Evolutionary conservation across 1,284 basidiomycete genomes (phyloP), one percentile per base, ranked within the genome.

Genomic region (Mycosarcoma maydis): DNA sequence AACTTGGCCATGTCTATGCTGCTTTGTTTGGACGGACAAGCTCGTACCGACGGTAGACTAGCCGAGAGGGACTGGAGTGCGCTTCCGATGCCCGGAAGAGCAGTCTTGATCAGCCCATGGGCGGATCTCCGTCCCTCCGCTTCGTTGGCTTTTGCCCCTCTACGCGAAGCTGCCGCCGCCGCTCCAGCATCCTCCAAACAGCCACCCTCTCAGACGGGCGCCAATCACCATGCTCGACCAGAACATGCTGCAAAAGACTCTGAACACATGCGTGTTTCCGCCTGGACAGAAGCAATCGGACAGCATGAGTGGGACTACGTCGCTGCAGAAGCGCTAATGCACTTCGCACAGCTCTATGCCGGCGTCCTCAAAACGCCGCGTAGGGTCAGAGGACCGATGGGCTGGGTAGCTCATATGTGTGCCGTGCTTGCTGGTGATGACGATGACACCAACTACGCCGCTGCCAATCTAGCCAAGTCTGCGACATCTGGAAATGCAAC

Each of bases 341-440:
- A 81, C 41, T 81, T 79, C 41, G 78, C 80, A 29, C 78, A 81
- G 58, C 66, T 80, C 23, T 81, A 81, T 34, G 58, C 78, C 4
- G 76, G 76, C 37, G 68, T 77, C 0, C 58, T 81, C 37, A 43
- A 64, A 14, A 67, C 62, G 9, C 80, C 80, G 6, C 62, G 80
- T 19, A 54, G 80, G 16, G 73, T 79, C 2, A 34, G 62, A 17
- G 80, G 80, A 3, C 80, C 80, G 3, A 72, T 67, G 69, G 77
- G 77, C 19, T 78, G 75, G 75, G 62, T 78, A 20, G 69, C 73
- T n/a, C 62, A 76, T 17, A 34, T 78, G 23, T 76, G 73, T 34
- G 75, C 74, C 8, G 66, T 74, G 10, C 55, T 77, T 19, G 68
- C 65, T 13, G 69, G 61, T 8, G 71, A 64, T 8, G 49, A 55